phyloP scores from a whole-genome alignment of 495 filamentous ascomycete species.

The Daldinia childiae region DNA sequence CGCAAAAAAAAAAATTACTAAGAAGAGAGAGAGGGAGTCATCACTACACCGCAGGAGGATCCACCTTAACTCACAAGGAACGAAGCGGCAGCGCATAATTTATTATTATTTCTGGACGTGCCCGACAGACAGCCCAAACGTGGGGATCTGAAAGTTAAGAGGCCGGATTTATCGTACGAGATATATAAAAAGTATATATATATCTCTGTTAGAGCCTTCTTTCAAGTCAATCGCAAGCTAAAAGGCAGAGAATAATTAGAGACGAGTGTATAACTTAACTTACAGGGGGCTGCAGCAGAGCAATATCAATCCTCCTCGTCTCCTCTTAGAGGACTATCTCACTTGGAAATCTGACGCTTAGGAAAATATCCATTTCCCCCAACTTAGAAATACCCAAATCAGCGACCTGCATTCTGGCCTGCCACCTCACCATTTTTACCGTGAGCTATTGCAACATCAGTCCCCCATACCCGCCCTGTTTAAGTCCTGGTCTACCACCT shows the following conservation, averaged over 20 bases:
- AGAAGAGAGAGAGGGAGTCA: constrained; percentile 40
- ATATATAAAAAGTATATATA: constrained; percentile 24
- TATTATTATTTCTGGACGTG: constrained; percentile 17
- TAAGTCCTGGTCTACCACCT: constrained; percentile 45
- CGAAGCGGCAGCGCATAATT: constrained; percentile 24
- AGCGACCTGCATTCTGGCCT: constrained; percentile 49
- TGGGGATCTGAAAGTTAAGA: constrained; percentile 15
- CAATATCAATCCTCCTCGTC: constrained; percentile 37
- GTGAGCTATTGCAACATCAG: constrained; percentile 52
- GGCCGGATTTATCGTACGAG: constrained; percentile 16
- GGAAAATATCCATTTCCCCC: constrained; percentile 43
- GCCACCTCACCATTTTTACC: constrained; percentile 50
- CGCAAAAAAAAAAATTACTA: constrained; percentile 38
- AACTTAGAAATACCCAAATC: constrained; percentile 50
- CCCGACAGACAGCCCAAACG: constrained; percentile 34
- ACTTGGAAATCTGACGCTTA: constrained; percentile 45
- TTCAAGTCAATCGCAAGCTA: constrained; percentile 27
- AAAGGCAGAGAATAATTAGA: constrained; percentile 6
- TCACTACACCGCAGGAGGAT: constrained; percentile 40
- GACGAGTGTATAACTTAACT: constrained; percentile 8
- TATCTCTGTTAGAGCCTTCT: constrained; percentile 12
- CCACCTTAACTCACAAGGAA: constrained; percentile 37
- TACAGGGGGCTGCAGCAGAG: constrained; percentile 32
- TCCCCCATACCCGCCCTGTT: constrained; percentile 47
- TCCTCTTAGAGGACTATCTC: constrained; percentile 34